Conservation (phyloP, 2,329 filamentous ascomycete species). For the Pestalotiopsis fici region DNA sequence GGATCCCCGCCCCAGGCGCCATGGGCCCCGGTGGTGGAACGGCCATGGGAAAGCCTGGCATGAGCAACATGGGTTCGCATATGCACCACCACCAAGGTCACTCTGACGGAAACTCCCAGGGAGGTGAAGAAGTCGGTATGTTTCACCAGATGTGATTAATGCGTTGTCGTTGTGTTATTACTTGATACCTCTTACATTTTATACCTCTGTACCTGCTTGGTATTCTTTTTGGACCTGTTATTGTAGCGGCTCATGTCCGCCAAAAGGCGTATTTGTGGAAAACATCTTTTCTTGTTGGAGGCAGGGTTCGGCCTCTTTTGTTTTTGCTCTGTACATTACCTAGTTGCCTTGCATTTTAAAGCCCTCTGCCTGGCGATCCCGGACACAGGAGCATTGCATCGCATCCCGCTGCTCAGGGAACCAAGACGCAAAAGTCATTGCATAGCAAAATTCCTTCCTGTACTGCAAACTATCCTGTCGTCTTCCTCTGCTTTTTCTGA, state of each 20-base stretch:
- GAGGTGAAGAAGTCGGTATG: slow-evolving; percentile 93
- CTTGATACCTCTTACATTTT: slow-evolving; percentile 37
- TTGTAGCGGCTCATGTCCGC: slow-evolving; percentile 31
- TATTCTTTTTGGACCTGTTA: slow-evolving; percentile 33
- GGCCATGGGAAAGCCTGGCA: slow-evolving; percentile 65
- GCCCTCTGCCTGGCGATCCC: slow-evolving; percentile 31
- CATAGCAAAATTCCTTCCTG: slow-evolving; percentile 25
- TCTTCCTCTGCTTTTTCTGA: slow-evolving; percentile 11
- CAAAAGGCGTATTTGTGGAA: slow-evolving; percentile 36
- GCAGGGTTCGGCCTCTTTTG: slow-evolving; percentile 33
- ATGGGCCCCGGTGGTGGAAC: slow-evolving; percentile 59
- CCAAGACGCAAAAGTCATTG: slow-evolving; percentile 34
- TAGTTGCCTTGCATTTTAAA: slow-evolving; percentile 39
- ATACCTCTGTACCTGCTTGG: slow-evolving; percentile 30
- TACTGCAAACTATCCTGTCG: slow-evolving; percentile 26
- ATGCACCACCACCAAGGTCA: slow-evolving; percentile 78
- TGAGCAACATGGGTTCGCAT: slow-evolving; percentile 65
- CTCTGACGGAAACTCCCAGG: slow-evolving; percentile 66
- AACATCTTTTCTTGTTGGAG: slow-evolving; percentile 12
- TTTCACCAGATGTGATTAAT: slow-evolving; percentile 86
- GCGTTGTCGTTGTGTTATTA: slow-evolving; percentile 33
- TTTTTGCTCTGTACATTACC: slow-evolving; percentile 59
- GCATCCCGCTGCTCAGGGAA: slow-evolving; percentile 35
- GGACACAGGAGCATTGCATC: slow-evolving; percentile 35
- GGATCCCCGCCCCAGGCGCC: slow-evolving; percentile 63